These are phyloP conservation scores for Rhizophora apiculata DNA, from an alignment of 345 rosid species.

Conservation along the genomic window DNA sequence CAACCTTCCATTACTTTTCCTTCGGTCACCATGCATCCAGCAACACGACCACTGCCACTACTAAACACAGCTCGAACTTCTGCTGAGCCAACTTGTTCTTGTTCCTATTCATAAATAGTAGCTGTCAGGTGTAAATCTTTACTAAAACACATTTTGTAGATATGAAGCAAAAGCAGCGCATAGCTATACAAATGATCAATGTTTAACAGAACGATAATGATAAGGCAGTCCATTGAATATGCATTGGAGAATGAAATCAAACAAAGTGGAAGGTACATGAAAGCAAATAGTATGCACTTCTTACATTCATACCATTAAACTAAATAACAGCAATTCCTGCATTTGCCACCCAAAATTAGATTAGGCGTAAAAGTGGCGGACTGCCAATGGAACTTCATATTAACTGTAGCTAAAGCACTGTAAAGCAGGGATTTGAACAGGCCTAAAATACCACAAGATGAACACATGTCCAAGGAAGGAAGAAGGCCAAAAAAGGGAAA, in stretches of 20 bases:
- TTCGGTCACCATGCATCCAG: conserved; percentile 95
- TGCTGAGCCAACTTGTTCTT: conserved; percentile 77
- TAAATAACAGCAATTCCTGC: neutral
- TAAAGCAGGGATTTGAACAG: conserved; percentile 1
- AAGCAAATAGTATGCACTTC: neutral
- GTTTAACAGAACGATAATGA: neutral
- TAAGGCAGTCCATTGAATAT: neutral
- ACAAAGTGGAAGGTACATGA: neutral
- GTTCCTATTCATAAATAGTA: conserved; percentile 51
- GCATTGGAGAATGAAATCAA: neutral
- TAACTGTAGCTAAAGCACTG: neutral
- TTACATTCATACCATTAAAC: neutral
- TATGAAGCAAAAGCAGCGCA: neutral
- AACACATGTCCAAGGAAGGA: neutral
- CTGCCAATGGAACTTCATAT: too few relatives aligned
- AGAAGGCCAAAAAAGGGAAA: neutral
- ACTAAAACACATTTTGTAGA: conserved; percentile 5
- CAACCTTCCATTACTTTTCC: conserved; percentile 85
- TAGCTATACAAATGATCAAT: neutral
- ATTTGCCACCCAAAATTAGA: neutral
- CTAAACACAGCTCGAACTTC: conserved; percentile 88
- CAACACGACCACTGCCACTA: conserved; percentile 97
- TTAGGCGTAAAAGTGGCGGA: neutral
- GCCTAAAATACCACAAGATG: neutral
- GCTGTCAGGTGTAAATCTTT: conserved; percentile 24